phyloP scores from a whole-genome alignment of 2,329 filamentous ascomycete genomes.

The Chaetomium strumarium region DNA sequence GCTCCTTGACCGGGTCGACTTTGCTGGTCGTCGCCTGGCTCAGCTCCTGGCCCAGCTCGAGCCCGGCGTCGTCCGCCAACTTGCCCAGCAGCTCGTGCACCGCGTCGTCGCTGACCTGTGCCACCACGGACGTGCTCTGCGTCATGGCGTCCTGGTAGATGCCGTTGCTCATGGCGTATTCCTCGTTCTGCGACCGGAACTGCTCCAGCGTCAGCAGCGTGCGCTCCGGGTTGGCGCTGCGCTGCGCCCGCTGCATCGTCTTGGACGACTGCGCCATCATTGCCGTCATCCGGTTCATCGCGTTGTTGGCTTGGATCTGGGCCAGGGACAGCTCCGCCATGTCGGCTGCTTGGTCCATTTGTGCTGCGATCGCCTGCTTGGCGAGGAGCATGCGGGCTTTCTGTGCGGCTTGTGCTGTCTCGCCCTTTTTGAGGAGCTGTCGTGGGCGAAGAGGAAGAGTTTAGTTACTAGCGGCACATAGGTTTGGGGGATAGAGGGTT shows the following conservation, averaged over 20 bases:
- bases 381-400: slow-evolving; percentile 58
- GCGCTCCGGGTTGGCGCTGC: slow-evolving; percentile 54
- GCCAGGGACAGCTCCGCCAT: slow-evolving; percentile 56
- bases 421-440: slow-evolving; percentile 54
- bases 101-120: slow-evolving; percentile 72
- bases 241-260: slow-evolving; percentile 54
- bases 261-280: slow-evolving; percentile 57
- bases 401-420: slow-evolving; percentile 57
- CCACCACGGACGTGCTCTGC: slow-evolving; percentile 66
- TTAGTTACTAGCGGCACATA: background rate
- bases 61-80: slow-evolving; percentile 80
- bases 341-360: slow-evolving; percentile 60
- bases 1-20: slow-evolving; percentile 49
- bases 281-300: slow-evolving; percentile 59
- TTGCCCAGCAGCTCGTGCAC: slow-evolving; percentile 81
- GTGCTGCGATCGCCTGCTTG: slow-evolving; percentile 55
- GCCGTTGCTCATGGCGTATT: slow-evolving; percentile 58
- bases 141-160: slow-evolving; percentile 85
- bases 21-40: slow-evolving; percentile 49
- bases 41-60: slow-evolving; percentile 75
- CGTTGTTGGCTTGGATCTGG: slow-evolving; percentile 59
- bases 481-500: background rate
- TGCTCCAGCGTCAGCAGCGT: slow-evolving; percentile 56
- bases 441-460: background rate
- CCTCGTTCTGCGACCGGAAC: slow-evolving; percentile 57